Evolutionary conservation across 305 asterid species (phyloP), one percentile per base, ranked within the genome.

Genomic region (Fraxinus ornus): DNA sequence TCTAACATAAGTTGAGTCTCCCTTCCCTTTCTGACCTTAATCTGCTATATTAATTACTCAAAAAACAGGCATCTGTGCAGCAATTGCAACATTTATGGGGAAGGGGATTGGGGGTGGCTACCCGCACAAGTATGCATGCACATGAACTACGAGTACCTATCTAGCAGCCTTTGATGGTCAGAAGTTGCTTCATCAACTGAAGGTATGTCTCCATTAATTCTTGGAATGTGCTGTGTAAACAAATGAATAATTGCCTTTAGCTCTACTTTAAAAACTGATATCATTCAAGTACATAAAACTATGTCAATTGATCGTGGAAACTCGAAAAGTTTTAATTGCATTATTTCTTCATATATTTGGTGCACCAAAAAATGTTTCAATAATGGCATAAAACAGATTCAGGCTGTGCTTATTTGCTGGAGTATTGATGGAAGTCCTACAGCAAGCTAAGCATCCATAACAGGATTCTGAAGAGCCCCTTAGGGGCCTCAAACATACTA

Each of bases 151-250:
- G 80, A 32, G 81, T 91, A 96, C 98, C 99, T 97, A 84, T 91
- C 92, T 71, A 90, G 92, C 81, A 97, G 97, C 90, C 99, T 94
- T 88, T 97, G 97, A 88, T 97, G 97, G 83, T 97, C 98, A 84
- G 99, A 92, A 82, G 94, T 97, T 78, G 97, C 98, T 90, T 92
- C 98, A 74, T 97, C 97, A 71, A 88, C 89, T 83, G 98, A 91
- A 88, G 99, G 99, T 86, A 97, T 92, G 88, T 92, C 99, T 80
- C 97, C 97, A 78, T 97, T 94, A 80, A 92, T 92, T 90, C 91
- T 92, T 64, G 98, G 98, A 87, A 94, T 79, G 79, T 97, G 99
- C 99, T 94, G 93, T 91, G 89, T 36, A 64, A 82, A 88, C 76
- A 70, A 87, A 83, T 5, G 47, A 39, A 75, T 24, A 80, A 72